Percentiles rank a stretch among this genome's conserved stretches.
These are phyloP conservation scores for Purshia tridentata DNA, from an alignment of 306 rosid species.

Conservation along the genomic window DNA sequence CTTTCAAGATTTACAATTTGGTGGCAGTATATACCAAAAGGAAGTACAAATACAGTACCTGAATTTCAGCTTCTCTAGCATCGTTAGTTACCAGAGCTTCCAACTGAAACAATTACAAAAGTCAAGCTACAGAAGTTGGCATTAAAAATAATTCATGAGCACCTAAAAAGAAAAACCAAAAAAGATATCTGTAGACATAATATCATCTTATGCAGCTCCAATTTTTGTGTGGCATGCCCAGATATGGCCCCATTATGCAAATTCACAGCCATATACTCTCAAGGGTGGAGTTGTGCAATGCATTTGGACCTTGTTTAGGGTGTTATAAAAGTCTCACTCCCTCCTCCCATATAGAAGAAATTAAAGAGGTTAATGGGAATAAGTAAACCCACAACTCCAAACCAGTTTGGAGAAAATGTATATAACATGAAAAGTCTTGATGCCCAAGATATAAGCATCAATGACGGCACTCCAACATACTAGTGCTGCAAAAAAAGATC, in stretches of 20 bases:
- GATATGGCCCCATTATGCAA: too few relatives aligned
- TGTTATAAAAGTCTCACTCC: background rate
- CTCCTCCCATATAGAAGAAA: background rate
- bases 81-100: conserved; percentile 73
- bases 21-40: background rate
- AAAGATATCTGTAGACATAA: background rate
- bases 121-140: conserved; percentile 18
- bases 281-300: background rate
- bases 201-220: background rate
- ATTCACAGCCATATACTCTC: background rate
- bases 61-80: conserved; percentile 73
- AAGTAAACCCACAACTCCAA: background rate
- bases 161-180: background rate
- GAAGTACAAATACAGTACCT: conserved; percentile 41
- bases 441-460: background rate
- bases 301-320: background rate
- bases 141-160: conserved; percentile 1
- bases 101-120: conserved; percentile 55
- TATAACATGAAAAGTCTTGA: background rate
- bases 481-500: background rate
- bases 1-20: background rate
- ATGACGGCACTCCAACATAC: background rate
- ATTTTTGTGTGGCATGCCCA: background rate
- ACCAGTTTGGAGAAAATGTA: background rate
- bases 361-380: background rate